Base-by-base conservation (phyloP, 495 filamentous ascomycete species). In the Durotheca rogersii region DNA sequence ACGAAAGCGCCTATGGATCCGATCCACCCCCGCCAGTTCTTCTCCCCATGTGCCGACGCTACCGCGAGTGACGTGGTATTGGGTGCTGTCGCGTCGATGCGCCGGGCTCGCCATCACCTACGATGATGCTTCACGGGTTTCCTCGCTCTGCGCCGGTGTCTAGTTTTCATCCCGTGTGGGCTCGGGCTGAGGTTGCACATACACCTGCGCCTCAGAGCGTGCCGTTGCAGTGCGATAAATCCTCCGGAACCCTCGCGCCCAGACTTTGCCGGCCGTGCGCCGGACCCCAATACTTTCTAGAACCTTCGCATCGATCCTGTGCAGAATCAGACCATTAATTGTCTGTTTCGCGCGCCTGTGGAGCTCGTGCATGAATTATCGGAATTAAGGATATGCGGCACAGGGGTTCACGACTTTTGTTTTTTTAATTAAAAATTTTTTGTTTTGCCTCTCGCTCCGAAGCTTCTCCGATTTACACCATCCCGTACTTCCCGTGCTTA, bases 281-380 rank as follows among this genome's bases (percentile, higher is more conserved):
- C n/a, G n/a, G n/a, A n/a, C n/a, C n/a, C n/a, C n/a, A n/a, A n/a
- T n/a, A 51, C 50, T 35, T 54, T 42, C 41, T 4, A 23, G 7
- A 27, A 19, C 11, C 10, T 45, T 55, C 51, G 46, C 43, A 50
- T 31, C 15, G 34, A 36, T 42, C n/a, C 23, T 41, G 42, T 46
- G 42, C 54, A 37, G 32, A 40, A 56, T 29, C 45, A 41, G 42
- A 15, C 10, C 4, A 9, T 37, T 38, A 3, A n/a, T 52, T 30
- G 5, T 46, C 19, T 19, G 12, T 12, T 46, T 48, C 34, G 12
- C 58, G 49, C 44, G 49, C 44, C 31, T 43, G 53, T 58, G 55
- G 58, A 56, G 46, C 27, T 53, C 19, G 52, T 25, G 54, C 56
- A 66, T 62, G 51, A 60, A 56, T 56, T 42, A 20, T 48, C 51